Conservation (phyloP, 805 yeast species). For the Starmerella scarabaei region DNA sequence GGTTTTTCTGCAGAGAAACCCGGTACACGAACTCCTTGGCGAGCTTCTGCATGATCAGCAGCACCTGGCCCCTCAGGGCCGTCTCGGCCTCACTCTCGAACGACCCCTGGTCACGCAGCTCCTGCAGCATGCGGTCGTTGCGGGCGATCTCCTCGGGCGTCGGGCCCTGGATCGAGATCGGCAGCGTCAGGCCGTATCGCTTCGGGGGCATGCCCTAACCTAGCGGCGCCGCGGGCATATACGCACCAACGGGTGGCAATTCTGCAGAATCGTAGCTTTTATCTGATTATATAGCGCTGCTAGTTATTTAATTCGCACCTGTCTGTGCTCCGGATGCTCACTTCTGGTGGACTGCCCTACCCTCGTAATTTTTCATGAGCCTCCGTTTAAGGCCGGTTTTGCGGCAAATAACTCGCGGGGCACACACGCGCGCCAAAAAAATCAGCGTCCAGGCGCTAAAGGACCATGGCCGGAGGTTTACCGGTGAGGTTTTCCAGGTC, state of each 20-base stretch:
- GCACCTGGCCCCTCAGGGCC: conserved; percentile 59
- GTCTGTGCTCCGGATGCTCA: too few species aligned
- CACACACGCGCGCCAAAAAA: conserved; percentile 24
- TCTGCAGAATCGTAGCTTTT: too few species aligned
- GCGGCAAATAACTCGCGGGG: conserved; percentile 8
- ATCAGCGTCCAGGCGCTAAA: conserved; percentile 61
- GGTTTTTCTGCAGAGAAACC: conserved; percentile 69
- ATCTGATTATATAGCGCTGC: too few species aligned
- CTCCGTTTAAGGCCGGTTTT: neutral
- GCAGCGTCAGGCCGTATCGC: conserved; percentile 61
- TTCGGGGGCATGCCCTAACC: conserved; percentile 10
- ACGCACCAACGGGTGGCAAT: neutral
- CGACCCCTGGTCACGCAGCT: conserved; percentile 69
- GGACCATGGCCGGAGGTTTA: conserved; percentile 50
- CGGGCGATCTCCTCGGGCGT: conserved; percentile 63
- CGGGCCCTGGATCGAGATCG: conserved; percentile 76
- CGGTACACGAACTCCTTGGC: conserved; percentile 69
- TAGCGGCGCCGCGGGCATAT: neutral
- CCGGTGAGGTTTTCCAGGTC: conserved; percentile 64
- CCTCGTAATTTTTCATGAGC: too few species aligned
- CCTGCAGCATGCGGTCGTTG: conserved; percentile 65
- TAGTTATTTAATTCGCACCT: too few species aligned
- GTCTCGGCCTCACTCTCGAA: conserved; percentile 84
- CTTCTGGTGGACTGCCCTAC: too few species aligned
- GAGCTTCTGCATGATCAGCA: conserved; percentile 56